A percentile compares a stretch with the other conserved stretches of the same genome.
These are phyloP conservation scores for Bigelowiella natans DNA, from an alignment of 78 protist genomes.

Conservation along the genomic window DNA sequence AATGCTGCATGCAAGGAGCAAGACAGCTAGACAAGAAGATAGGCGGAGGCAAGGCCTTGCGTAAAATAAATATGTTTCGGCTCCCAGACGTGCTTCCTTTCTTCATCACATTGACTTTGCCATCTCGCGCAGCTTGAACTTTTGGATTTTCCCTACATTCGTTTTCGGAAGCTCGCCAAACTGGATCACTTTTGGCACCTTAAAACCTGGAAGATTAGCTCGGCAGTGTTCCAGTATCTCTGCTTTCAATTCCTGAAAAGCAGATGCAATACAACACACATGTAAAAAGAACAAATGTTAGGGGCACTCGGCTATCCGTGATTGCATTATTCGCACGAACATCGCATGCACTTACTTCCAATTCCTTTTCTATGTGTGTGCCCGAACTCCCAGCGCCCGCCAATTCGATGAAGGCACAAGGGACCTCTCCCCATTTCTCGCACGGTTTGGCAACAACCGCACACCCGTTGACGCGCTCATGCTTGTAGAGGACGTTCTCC, in stretches of 20 bases:
- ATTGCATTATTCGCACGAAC: background rate
- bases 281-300: background rate
- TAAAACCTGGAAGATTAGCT: background rate
- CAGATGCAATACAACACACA: background rate
- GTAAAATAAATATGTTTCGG: too few species aligned
- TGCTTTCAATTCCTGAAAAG: background rate
- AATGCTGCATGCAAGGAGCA: too few species aligned
- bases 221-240: background rate
- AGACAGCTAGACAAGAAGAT: too few species aligned
- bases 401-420: background rate
- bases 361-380: background rate
- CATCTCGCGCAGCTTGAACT: too few species aligned
- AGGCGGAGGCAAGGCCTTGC: too few species aligned
- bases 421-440: conserved; percentile 6
- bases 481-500: background rate
- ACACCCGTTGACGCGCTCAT: background rate
- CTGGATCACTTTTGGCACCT: background rate
- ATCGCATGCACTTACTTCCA: too few species aligned
- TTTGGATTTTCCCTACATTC: background rate
- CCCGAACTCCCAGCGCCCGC: too few species aligned
- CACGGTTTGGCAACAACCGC: background rate
- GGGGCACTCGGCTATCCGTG: background rate
- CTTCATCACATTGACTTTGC: too few species aligned
- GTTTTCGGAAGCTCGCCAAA: background rate
- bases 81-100: too few species aligned